Conservation (phyloP, 352 stramenopile species). For the Phytopythium kandeliae region DNA sequence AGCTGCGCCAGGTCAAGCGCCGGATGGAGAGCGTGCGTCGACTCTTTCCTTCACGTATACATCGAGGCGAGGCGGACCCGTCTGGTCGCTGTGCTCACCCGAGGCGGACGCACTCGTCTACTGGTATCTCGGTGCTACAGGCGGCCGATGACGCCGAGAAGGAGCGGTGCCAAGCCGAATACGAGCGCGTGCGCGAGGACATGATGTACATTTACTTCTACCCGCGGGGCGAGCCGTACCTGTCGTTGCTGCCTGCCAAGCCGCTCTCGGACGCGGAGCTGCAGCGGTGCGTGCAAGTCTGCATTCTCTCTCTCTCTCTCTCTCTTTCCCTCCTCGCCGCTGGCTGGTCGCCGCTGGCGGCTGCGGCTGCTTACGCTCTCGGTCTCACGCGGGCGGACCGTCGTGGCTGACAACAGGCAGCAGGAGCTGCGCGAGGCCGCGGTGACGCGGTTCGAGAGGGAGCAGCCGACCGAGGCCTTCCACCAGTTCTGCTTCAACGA, state of each 20-base stretch:
- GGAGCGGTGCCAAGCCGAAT: slow-evolving; percentile 25
- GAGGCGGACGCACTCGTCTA: too few species aligned
- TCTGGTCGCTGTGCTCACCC: too few species aligned
- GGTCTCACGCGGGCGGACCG: too few species aligned
- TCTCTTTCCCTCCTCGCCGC: too few species aligned
- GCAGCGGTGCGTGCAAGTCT: slow-evolving; percentile 25
- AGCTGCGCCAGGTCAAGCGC: slow-evolving; percentile 53
- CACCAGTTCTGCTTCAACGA: slow-evolving; percentile 74
- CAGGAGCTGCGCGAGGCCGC: slow-evolving; percentile 35
- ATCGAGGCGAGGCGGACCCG: too few species aligned
- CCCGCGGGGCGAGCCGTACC: slow-evolving; percentile 61
- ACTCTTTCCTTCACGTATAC: too few species aligned
- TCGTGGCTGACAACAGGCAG: slow-evolving; percentile 22
- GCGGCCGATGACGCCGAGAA: slow-evolving; percentile 34
- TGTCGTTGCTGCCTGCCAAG: slow-evolving; percentile 58
- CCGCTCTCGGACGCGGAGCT: slow-evolving; percentile 46
- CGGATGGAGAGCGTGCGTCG: slow-evolving; percentile 36
- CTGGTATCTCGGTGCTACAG: too few species aligned
- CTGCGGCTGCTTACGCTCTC: too few species aligned
- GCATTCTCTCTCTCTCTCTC: too few species aligned
- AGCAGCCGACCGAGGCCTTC: slow-evolving; percentile 56
- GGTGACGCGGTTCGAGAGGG: slow-evolving; percentile 43
- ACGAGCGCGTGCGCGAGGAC: slow-evolving; percentile 44
- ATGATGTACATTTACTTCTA: slow-evolving; percentile 86
- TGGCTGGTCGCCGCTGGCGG: too few species aligned